Evolutionary conservation across 2,329 filamentous ascomycete genomes (phyloP).

Genomic region (Aspergillus ochraceoroseus): DNA sequence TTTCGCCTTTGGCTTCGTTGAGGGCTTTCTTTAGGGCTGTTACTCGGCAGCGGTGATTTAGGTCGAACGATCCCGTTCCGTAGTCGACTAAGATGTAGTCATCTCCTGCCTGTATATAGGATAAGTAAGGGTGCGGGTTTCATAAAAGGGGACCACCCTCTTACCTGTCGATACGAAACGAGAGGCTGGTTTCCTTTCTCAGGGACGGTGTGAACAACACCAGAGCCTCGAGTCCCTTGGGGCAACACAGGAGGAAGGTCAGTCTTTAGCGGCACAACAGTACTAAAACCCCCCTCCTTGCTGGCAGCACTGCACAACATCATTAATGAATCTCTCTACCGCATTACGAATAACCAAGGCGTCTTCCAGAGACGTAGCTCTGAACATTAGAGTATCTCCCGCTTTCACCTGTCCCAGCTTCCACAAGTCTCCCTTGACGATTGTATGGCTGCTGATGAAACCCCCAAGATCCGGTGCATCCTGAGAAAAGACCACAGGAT

Average conservation of each 20-base stretch:
- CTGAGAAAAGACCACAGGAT: constrained; percentile 55
- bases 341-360: constrained; percentile 46
- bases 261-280: constrained; percentile 32
- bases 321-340: constrained; percentile 45
- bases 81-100: constrained; percentile 57
- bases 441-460: constrained; percentile 54
- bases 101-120: constrained; percentile 42
- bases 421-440: constrained; percentile 57
- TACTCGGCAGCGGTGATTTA: constrained; percentile 54
- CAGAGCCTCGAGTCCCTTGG: constrained; percentile 25
- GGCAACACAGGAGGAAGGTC: constrained; percentile 20
- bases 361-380: constrained; percentile 49
- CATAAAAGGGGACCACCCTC: background rate
- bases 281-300: constrained; percentile 28
- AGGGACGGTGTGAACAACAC: constrained; percentile 35
- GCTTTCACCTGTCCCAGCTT: constrained; percentile 59
- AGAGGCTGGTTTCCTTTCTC: constrained; percentile 35
- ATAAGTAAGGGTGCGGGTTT: constrained; percentile 15
- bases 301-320: constrained; percentile 41
- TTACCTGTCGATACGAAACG: constrained; percentile 42
- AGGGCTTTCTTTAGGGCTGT: constrained; percentile 51
- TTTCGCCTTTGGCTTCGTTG: constrained; percentile 29
- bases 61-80: constrained; percentile 52
- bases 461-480: constrained; percentile 60
- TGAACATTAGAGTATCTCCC: constrained; percentile 52